A percentile compares a stretch with the other conserved stretches of the same genome.
Conservation (phyloP, 2,329 filamentous ascomycete genomes). For the Fusarium secorum region DNA sequence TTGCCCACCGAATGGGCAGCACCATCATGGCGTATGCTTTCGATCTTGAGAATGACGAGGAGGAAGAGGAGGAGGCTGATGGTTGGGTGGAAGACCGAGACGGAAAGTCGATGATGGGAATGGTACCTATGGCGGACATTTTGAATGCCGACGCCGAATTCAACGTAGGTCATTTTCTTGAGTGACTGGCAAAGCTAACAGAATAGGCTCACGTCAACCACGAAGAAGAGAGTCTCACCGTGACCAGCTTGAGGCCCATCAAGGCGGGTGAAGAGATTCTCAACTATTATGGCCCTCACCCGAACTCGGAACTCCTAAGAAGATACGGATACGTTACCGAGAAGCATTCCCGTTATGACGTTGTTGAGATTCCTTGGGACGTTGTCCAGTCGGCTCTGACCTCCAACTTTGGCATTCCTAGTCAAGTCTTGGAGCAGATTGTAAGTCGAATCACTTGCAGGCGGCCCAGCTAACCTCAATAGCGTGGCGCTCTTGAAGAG, state of each 20-base stretch:
- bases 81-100: conserved; percentile 72
- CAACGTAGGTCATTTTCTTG: conserved; percentile 63
- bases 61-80: conserved; percentile 67
- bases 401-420: conserved; percentile 49
- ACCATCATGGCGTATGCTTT: conserved; percentile 95
- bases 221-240: conserved; percentile 66
- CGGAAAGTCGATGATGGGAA: conserved; percentile 71
- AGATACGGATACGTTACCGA: conserved; percentile 88
- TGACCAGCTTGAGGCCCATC: conserved; percentile 75
- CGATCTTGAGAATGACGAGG: conserved; percentile 71
- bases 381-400: conserved; percentile 60
- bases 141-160: conserved; percentile 89
- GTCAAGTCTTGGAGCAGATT: conserved; percentile 51
- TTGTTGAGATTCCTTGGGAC: conserved; percentile 77
- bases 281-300: conserved; percentile 88
- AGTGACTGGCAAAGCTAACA: conserved; percentile 10
- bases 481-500: conserved; percentile 63
- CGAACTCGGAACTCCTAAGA: conserved; percentile 81
- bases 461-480: conserved; percentile 32
- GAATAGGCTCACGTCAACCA: conserved; percentile 62
- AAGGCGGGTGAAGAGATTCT: conserved; percentile 77
- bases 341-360: conserved; percentile 80
- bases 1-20: conserved; percentile 83
- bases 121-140: conserved; percentile 91
- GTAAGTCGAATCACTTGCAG: conserved; percentile 44